These are phyloP conservation scores for Globisporangium yorkense DNA, from an alignment of 352 stramenopile genomes.

Conservation along the genomic window DNA sequence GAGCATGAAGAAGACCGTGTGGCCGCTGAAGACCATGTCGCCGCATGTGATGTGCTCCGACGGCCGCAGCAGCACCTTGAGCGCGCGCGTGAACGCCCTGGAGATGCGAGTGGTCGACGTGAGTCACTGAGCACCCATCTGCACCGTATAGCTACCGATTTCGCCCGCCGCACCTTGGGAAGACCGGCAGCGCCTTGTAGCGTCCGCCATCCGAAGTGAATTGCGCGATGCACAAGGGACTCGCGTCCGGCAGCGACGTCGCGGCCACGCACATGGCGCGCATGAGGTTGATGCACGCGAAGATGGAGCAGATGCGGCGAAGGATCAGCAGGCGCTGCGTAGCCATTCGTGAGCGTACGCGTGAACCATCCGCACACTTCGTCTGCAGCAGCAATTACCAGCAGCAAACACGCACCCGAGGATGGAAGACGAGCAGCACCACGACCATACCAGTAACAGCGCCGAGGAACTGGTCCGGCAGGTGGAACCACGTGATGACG, in stretches of 20 bases:
- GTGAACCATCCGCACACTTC: conserved; percentile 1
- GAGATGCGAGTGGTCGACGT: conserved; percentile 1
- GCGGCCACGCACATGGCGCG: conserved; percentile 81
- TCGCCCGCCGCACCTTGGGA: conserved; percentile 53
- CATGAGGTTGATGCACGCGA: conserved; percentile 84
- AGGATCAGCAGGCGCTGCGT: conserved; percentile 71
- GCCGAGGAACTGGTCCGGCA: conserved; percentile 79
- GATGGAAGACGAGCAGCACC: conserved; percentile 67
- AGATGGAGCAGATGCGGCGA: conserved; percentile 79
- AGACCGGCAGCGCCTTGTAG: conserved; percentile 86
- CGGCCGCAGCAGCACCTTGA: conserved; percentile 76
- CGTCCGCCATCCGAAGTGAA: conserved; percentile 52
- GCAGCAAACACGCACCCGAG: conserved; percentile 39
- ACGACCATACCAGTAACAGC: conserved; percentile 61
- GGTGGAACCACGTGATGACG: conserved; percentile 82
- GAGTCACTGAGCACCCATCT: neutral
- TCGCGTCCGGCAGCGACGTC: conserved; percentile 82
- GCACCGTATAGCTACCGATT: neutral
- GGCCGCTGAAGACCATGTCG: conserved; percentile 88
- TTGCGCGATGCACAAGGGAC: conserved; percentile 83
- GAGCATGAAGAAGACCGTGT: conserved; percentile 82
- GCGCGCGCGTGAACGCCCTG: conserved; percentile 72
- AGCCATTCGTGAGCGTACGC: neutral
- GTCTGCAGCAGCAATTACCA: neutral
- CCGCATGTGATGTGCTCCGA: conserved; percentile 86